A percentile compares a stretch with the other conserved stretches of the same genome.
These are phyloP conservation scores for Neurospora sp. DNA, from an alignment of 495 filamentous ascomycete genomes.

Conservation along the genomic window DNA sequence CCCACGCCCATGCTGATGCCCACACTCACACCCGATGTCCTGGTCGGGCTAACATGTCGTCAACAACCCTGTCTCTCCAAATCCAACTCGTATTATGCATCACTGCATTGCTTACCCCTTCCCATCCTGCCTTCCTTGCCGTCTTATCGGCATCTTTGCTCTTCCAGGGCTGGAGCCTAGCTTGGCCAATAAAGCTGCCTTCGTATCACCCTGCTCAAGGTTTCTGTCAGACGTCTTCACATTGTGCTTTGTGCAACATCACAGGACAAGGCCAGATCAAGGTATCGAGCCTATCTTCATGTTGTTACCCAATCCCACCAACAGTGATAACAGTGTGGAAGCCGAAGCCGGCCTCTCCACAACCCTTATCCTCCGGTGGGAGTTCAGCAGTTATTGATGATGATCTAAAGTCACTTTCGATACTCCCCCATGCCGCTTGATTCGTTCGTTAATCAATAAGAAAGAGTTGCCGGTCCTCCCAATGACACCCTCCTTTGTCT, in stretches of 20 bases:
- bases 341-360: not conserved
- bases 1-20: not conserved
- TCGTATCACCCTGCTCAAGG: not conserved
- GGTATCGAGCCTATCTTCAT: not conserved
- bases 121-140: not conserved
- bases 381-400: not conserved
- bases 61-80: not conserved
- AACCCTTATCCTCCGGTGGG: not conserved
- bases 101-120: not conserved
- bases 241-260: not conserved
- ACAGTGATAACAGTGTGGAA: not conserved
- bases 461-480: not conserved
- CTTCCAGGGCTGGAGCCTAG: not conserved
- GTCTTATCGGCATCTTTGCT: not conserved
- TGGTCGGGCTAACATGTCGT: not conserved
- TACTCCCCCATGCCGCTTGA: not conserved
- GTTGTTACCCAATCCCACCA: not conserved
- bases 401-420: not conserved
- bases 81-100: not conserved
- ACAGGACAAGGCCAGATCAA: not conserved
- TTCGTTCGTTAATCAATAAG: not conserved
- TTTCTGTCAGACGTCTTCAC: not conserved
- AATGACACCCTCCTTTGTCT: not conserved
- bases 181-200: not conserved
- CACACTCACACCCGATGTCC: not conserved